Conservation (phyloP, 2,329 filamentous ascomycete genomes). For the Fusarium tjaetaba region DNA sequence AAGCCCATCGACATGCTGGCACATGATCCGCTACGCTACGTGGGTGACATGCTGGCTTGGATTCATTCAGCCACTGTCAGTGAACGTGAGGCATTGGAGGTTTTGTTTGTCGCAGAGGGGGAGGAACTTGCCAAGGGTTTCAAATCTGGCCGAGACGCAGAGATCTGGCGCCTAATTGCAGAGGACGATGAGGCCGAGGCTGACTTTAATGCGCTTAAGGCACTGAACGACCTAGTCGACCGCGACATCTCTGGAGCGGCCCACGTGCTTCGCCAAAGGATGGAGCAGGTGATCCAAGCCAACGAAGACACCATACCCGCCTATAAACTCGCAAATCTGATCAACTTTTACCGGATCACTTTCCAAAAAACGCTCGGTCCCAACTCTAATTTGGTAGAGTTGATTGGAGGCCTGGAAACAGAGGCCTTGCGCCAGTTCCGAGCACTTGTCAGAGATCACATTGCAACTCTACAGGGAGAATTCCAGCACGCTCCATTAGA, state of each 20-base stretch:
- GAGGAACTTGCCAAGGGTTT: conserved; percentile 88
- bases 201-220: conserved; percentile 82
- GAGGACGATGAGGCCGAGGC: conserved; percentile 64
- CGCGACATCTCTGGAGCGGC: conserved; percentile 84
- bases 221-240: conserved; percentile 86
- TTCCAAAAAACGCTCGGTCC: conserved; percentile 81
- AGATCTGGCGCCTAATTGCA: conserved; percentile 78
- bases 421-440: conserved; percentile 87
- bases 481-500: conserved; percentile 76
- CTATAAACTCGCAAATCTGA: conserved; percentile 89
- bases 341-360: conserved; percentile 88
- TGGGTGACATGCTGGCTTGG: conserved; percentile 98
- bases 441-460: conserved; percentile 81
- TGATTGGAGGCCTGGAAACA: conserved; percentile 74
- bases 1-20: conserved; percentile 96
- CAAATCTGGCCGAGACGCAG: conserved; percentile 80
- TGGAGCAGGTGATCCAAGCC: conserved; percentile 91
- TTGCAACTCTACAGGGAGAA: conserved; percentile 77
- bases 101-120: conserved; percentile 89
- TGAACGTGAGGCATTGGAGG: conserved; percentile 90
- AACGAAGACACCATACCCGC: conserved; percentile 90
- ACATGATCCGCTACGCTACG: conserved; percentile 90
- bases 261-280: conserved; percentile 84
- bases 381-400: conserved; percentile 74
- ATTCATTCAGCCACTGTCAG: conserved; percentile 93